Base-by-base conservation (phyloP, 257 asterid species). In the Cordia subcordata region DNA sequence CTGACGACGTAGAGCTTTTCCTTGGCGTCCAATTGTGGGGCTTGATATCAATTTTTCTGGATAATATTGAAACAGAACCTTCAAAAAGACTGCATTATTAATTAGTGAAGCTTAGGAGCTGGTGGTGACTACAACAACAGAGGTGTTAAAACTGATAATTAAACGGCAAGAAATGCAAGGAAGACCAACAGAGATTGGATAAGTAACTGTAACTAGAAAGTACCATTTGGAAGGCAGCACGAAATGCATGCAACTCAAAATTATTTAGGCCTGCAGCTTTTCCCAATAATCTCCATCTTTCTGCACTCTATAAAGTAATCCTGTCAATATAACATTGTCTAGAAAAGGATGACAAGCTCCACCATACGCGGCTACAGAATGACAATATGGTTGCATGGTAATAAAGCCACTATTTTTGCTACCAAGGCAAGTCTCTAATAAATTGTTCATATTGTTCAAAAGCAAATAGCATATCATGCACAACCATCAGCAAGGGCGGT, bases 201-300 rank as follows among this genome's bases (percentile, higher is more conserved):
- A 49, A 27, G 35, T 42, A 49, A 35, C 16, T 51, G 32, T 23
- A 22, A 49, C 18, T 15, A 56, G 60, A 46, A 38, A 20, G 40
- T 81, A 84, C 96, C 94, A 85, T 84, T 75, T 91, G 96, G 66
- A 91, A 91, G 67, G 93, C 91, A 63, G 98, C 95, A 68, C 96
- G 98, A 74, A 79, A 82, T 27, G 86, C 75, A 75, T 91, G 98
- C 79, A 91, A 84, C 79, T 82, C 90, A 70, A 91, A 85, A 74
- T 88, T 91, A 67, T 81, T 89, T 64, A 77, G 80, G 59, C 93
- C 86, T 57, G 81, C 88, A 50, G 67, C 72, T 77, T 82, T 72
- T 32, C 82, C 96, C 84, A 85, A 68, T 32, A 66, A 69, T 67
- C 67, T 77, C 96, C 96, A 88, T 75, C 98, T 84, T 49, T 91